Percentiles rank a stretch among this genome's conserved stretches.
Conservation (phyloP, 1,284 basidiomycete genomes). For the Cryptococcus jaspeensis region DNA sequence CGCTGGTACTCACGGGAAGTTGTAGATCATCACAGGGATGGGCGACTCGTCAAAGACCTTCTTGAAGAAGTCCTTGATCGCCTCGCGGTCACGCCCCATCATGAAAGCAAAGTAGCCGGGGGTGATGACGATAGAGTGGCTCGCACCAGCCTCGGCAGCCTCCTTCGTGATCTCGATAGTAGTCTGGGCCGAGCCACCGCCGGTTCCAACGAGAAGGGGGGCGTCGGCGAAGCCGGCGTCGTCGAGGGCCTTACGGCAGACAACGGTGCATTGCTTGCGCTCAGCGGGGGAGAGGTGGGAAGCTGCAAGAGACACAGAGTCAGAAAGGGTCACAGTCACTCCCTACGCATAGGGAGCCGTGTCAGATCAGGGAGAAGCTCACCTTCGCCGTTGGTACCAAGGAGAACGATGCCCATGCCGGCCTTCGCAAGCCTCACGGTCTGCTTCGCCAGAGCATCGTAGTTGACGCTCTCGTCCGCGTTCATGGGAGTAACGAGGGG, state of each 20-base stretch:
- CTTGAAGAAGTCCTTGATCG: constrained; percentile 52
- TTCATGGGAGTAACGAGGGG: constrained; percentile 55
- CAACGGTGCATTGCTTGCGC: constrained; percentile 62
- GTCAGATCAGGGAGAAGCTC: no score
- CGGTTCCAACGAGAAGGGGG: constrained; percentile 80
- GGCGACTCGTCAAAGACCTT: constrained; percentile 78
- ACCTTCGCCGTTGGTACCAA: constrained; percentile 55
- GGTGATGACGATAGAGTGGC: constrained; percentile 57
- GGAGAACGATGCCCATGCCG: constrained; percentile 52
- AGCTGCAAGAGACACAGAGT: constrained; percentile 26
- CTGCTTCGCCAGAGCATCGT: constrained; percentile 50
- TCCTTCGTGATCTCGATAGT: constrained; percentile 75
- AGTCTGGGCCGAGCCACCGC: constrained; percentile 68
- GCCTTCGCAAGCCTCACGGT: constrained; percentile 52
- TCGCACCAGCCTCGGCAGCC: constrained; percentile 76
- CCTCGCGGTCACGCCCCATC: constrained; percentile 51
- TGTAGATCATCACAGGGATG: constrained; percentile 86
- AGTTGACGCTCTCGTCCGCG: constrained; percentile 47
- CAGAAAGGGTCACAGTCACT: background rate
- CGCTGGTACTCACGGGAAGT: constrained; percentile 75
- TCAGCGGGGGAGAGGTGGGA: constrained; percentile 68
- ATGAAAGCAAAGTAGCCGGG: constrained; percentile 55
- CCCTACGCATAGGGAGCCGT: background rate
- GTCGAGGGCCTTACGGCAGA: constrained; percentile 72
- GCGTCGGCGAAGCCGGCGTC: constrained; percentile 66